Conservation (phyloP, 2,329 filamentous ascomycete genomes). For the Coniochaeta sp. region DNA sequence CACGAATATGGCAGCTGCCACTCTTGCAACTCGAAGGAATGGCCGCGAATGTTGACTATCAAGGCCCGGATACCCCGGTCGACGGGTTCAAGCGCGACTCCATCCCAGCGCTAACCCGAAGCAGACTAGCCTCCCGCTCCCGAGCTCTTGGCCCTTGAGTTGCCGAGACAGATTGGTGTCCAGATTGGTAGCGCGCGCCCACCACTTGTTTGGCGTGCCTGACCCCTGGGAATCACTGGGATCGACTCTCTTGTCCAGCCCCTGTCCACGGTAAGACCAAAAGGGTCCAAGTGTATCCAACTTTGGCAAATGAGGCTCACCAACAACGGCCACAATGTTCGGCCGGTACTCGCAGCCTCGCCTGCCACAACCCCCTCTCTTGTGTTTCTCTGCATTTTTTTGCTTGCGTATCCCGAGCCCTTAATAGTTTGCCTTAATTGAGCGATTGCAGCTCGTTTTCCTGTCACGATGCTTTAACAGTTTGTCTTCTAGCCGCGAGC, state of each 20-base stretch:
- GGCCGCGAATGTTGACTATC: too few species aligned
- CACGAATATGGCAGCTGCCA: too few species aligned
- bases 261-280: background rate
- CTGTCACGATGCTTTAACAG: background rate
- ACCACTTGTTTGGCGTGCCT: background rate
- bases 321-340: background rate
- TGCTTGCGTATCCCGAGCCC: background rate
- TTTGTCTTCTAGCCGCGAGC: background rate
- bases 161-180: background rate
- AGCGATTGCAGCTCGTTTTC: background rate
- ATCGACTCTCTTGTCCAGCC: background rate
- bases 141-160: too few species aligned
- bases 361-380: conserved; percentile 1
- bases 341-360: background rate
- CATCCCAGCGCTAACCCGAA: background rate
- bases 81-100: background rate
- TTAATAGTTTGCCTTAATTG: background rate
- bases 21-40: too few species aligned
- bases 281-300: too few species aligned
- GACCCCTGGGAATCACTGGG: background rate
- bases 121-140: background rate
- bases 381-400: background rate
- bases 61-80: too few species aligned
- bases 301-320: background rate
- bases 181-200: too few species aligned